These are phyloP conservation scores for Trypanosomatidae sp. DNA, from an alignment of 208 protist genomes.

Conservation along the genomic window DNA sequence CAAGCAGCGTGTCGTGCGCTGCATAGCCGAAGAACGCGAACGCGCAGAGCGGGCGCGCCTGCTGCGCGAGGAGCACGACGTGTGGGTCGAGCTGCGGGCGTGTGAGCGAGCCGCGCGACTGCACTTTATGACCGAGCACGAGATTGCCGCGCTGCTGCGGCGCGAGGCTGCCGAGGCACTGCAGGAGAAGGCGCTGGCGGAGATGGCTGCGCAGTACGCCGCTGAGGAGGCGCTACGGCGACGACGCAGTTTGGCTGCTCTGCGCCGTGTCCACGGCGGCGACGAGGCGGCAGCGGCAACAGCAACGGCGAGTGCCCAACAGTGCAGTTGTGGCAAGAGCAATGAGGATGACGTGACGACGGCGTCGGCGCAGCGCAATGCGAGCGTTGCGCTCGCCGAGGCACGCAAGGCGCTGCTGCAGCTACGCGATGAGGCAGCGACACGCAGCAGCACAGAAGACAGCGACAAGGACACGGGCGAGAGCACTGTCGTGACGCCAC, in stretches of 20 bases:
- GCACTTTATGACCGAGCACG: conserved; percentile 53
- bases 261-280: too few relatives aligned
- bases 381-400: too few relatives aligned
- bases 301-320: too few relatives aligned
- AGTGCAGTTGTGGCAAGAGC: too few relatives aligned
- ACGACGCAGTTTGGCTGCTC: conserved; percentile 8
- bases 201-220: conserved; percentile 16
- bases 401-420: too few relatives aligned
- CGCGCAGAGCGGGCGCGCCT: conserved; percentile 43
- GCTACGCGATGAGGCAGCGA: too few relatives aligned
- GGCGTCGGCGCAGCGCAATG: too few relatives aligned
- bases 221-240: conserved; percentile 20
- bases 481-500: too few relatives aligned
- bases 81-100: conserved; percentile 48
- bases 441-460: too few relatives aligned
- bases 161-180: conserved; percentile 39
- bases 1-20: conserved; percentile 76
- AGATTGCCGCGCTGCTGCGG: conserved; percentile 47
- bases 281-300: too few relatives aligned
- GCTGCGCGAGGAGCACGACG: conserved; percentile 59
- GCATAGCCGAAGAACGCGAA: conserved; percentile 77
- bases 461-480: too few relatives aligned
- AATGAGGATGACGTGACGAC: too few relatives aligned
- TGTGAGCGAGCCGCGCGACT: conserved; percentile 56
- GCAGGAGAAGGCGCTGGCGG: conserved; percentile 16